Conservation (phyloP, 352 stramenopile genomes). For the Pythium phragmitis region DNA sequence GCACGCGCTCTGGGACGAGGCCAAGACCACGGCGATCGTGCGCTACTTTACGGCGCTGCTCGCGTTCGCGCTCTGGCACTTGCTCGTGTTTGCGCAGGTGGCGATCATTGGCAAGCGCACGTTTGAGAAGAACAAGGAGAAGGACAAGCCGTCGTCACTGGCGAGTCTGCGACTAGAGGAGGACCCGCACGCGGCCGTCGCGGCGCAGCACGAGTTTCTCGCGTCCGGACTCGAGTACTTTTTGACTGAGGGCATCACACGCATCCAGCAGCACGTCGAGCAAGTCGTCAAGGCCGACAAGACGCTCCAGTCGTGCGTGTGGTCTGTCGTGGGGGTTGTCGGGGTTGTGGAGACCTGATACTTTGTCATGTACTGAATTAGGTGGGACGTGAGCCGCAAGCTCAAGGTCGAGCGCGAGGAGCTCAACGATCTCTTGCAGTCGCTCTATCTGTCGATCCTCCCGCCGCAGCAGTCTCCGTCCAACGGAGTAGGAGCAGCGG, state of each 20-base stretch:
- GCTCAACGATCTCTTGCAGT: conserved; percentile 72
- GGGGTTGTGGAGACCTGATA: not conserved
- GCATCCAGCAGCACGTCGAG: conserved; percentile 69
- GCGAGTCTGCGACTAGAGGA: conserved; percentile 10
- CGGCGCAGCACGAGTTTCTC: conserved; percentile 68
- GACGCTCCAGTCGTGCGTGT: conserved; percentile 48
- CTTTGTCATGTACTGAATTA: conserved; percentile 1
- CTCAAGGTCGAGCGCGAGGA: conserved; percentile 62
- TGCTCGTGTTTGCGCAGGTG: conserved; percentile 80
- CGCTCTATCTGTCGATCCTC: conserved; percentile 57
- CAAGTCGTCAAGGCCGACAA: conserved; percentile 42
- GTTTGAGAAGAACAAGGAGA: conserved; percentile 58
- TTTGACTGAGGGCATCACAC: conserved; percentile 54
- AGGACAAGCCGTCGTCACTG: not conserved
- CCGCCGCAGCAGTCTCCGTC: conserved; percentile 30
- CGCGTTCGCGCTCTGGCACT: conserved; percentile 73
- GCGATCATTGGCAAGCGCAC: conserved; percentile 75
- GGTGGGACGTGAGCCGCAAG: conserved; percentile 75
- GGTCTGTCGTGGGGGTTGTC: not conserved
- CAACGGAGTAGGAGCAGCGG: conserved; percentile 33
- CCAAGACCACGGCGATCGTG: conserved; percentile 69
- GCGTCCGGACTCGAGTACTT: conserved; percentile 82
- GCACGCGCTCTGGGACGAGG: conserved; percentile 71
- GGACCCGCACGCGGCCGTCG: conserved; percentile 35
- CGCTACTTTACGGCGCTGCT: conserved; percentile 74